Evolutionary conservation across 2,329 filamentous ascomycete genomes (phyloP), one percentile per base, ranked within the genome.

Genomic region (Penicillium glabrum): DNA sequence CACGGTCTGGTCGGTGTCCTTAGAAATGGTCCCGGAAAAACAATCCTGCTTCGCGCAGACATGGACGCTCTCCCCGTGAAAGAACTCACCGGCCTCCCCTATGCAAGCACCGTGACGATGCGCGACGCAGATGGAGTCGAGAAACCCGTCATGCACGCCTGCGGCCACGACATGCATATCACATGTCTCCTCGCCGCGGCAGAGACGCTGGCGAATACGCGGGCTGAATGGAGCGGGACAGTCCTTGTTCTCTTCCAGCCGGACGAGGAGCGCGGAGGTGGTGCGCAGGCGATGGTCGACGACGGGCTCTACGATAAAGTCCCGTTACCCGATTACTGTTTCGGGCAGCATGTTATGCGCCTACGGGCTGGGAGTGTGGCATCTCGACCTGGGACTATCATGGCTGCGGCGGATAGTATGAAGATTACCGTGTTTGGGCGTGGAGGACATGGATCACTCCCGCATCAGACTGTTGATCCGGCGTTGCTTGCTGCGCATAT

Each of bases 231-330:
- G 87, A 75, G 69, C 10, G 88, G 88, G 0, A 89, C 85, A 0
- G 63, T 90, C 21, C 73, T 90, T 5, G 69, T 87, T 7, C 70
- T 85, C 3, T 90, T 90, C 68, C 88, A 90, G 64, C 87, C 88
- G 0, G 82, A 83, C 1, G 88, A 90, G 67, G 88, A 90, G 69
- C 77, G 82, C 1, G 85, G 82, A 0, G 79, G 76, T 0, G 88
- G 88, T 0, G 88, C 88, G 0, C 80, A 81, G 69, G 74, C 84
- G 24, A 88, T 87, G 85, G 76, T 88, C 3, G 80, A 83, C 43
- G 83, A 84, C 62, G 83, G 84, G 0, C 72, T 86, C 44, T 86
- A 72, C 77, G 68, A 68, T 61, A 61, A 77, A 69, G 65, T 85
- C 8, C 83, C 83, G 0, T 66, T 80, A 3, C 84, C 84, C 0